Evolutionary conservation across 2,329 filamentous ascomycete genomes (phyloP), one percentile per base, ranked within the genome.

Genomic region (Alternaria angustiovoidea): DNA sequence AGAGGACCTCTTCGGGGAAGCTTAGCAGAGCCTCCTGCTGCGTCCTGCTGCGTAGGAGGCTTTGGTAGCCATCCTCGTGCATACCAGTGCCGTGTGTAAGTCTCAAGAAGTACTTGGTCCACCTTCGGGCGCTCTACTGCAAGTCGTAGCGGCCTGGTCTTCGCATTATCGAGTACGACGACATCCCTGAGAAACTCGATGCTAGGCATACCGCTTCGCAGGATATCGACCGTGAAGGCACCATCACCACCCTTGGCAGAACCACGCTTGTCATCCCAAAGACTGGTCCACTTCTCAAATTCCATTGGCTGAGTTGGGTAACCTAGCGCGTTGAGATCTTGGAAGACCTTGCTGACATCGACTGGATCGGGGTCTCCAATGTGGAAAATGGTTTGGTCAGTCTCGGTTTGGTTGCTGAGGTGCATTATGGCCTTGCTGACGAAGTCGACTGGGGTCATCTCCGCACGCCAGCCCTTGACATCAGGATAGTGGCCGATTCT

Each of bases 361-460:
- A 92, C 85, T 1, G 91, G 91, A 42, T 86, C 84, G 3, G 91
- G 87, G 65, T 94, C 90, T 6, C 91, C 91, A 0, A 94, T 81
- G 68, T 94, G 91, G 78, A 91, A 92, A 7, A 93, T 79, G 0
- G 84, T 83, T 69, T 91, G 89, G 9, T 88, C 83, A 1, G 84
- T 82, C 36, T 88, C 83, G 0, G 81, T 85, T 59, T 92, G 84
- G 66, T 89, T 88, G 41, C 89, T 85, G 20, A 94, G 84, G 18
- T 90, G 87, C 24, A 91, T 81, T 65, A 94, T 91, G 4, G 90
- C 88, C 64, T 88, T 88, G 78, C 88, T 91, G 59, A 93, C 90
- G 70, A 92, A 93, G 77, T 94, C 91, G 14, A 93, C 91, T 0
- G 91, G 91, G 0, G 91, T 93, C 91, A 94, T 94, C 79, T 94